Evolutionary conservation across 2,329 filamentous ascomycete species (phyloP).

Genomic region (Periglandula ipomoeae): DNA sequence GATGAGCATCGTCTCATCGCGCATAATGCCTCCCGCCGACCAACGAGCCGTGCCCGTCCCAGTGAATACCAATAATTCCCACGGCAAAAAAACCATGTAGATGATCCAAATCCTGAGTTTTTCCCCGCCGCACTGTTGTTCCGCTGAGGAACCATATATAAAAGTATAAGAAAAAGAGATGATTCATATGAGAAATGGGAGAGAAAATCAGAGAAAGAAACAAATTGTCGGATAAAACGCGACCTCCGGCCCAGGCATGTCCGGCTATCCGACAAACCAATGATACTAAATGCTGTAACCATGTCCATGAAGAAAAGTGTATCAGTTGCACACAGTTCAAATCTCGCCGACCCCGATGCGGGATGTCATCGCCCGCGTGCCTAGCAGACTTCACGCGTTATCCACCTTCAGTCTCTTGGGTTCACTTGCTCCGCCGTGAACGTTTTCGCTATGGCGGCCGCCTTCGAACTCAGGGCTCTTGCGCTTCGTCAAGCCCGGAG

Average conservation of each 20-base stretch:
- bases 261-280: too few relatives aligned
- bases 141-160: too few relatives aligned
- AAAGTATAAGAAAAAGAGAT: too few relatives aligned
- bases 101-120: too few relatives aligned
- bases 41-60: neutral
- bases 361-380: neutral
- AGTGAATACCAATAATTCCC: neutral
- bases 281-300: neutral
- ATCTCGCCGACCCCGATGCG: neutral
- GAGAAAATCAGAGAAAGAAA: too few relatives aligned
- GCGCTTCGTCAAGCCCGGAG: slow-evolving; percentile 32
- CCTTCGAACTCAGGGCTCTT: slow-evolving; percentile 46
- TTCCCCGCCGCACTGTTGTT: too few relatives aligned
- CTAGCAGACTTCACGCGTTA: slow-evolving; percentile 13
- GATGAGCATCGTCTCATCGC: neutral
- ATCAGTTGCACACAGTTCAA: slow-evolving; percentile 6
- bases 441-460: slow-evolving; percentile 29
- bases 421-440: slow-evolving; percentile 33
- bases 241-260: too few relatives aligned
- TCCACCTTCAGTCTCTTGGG: slow-evolving; percentile 46
- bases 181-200: too few relatives aligned
- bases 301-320: slow-evolving; percentile 7
- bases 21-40: neutral
- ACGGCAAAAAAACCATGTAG: neutral
- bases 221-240: too few relatives aligned